Percentiles rank a stretch among this genome's conserved stretches.
Evolutionary conservation across 1,139 yeast species (phyloP).

Genomic region (Debaryomyces fabryi): DNA sequence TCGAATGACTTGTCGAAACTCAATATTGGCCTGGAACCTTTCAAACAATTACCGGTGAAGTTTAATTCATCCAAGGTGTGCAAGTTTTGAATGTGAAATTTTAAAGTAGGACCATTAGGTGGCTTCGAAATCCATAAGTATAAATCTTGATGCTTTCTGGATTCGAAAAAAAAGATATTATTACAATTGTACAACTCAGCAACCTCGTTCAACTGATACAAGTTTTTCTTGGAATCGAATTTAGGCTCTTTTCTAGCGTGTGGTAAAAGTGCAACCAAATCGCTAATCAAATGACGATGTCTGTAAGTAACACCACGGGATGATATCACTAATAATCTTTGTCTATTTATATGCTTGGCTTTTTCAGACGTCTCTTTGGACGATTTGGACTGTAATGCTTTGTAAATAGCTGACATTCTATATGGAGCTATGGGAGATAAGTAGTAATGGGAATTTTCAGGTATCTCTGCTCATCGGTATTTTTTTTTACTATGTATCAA

Average conservation of each 20-base stretch:
- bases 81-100: slow-evolving; percentile 90
- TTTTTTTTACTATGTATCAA: slow-evolving; percentile 8
- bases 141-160: slow-evolving; percentile 94
- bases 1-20: slow-evolving; percentile 81
- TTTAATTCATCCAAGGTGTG: slow-evolving; percentile 96
- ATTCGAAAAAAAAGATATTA: slow-evolving; percentile 90
- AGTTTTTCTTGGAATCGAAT: slow-evolving; percentile 88
- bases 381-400: slow-evolving; percentile 61
- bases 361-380: slow-evolving; percentile 49
- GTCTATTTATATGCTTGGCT: slow-evolving; percentile 67
- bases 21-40: slow-evolving; percentile 94
- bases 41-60: slow-evolving; percentile 93
- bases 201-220: slow-evolving; percentile 87
- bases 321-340: slow-evolving; percentile 81
- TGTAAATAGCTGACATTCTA: slow-evolving; percentile 64
- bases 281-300: slow-evolving; percentile 92
- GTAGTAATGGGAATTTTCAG: slow-evolving; percentile 12
- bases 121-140: slow-evolving; percentile 95
- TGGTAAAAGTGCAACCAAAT: slow-evolving; percentile 78
- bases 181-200: slow-evolving; percentile 98
- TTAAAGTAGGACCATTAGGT: slow-evolving; percentile 96
- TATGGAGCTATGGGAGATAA: neutral
- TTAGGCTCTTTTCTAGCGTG: slow-evolving; percentile 97
- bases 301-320: slow-evolving; percentile 94
- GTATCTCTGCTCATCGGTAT: slow-evolving; percentile 20